Percentiles rank a stretch among this genome's conserved stretches.
Evolutionary conservation across 768 basidiomycete genomes (phyloP).

Genomic region (Clavulina sp.): DNA sequence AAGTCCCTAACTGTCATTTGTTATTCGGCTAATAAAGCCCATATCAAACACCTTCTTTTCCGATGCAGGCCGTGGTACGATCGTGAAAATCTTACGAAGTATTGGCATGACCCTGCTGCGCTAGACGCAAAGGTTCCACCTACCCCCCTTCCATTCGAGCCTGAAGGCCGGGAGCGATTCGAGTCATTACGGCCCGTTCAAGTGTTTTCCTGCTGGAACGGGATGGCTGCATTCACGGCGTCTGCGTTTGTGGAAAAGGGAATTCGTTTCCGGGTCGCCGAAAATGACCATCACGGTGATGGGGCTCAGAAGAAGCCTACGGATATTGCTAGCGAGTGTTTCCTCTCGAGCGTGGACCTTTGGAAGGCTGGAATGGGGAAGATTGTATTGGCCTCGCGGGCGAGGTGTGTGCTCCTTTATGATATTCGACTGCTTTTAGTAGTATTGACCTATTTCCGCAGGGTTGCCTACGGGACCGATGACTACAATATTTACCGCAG

Average conservation of each 20-base stretch:
- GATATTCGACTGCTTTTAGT: not conserved
- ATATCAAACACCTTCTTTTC: no score
- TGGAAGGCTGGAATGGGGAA: not conserved
- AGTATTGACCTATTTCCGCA: not conserved
- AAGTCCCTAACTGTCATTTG: no score
- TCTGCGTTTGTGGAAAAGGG: not conserved
- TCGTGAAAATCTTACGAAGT: not conserved
- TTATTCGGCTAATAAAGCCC: no score
- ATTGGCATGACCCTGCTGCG: not conserved
- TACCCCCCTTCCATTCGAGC: not conserved
- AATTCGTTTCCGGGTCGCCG: not conserved
- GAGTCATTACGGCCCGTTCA: not conserved
- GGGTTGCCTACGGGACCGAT: not conserved
- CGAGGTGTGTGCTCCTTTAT: not conserved
- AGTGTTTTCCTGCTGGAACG: conserved; percentile 1
- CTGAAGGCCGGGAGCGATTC: not conserved
- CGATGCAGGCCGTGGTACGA: conserved; percentile 1
- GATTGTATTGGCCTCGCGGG: not conserved
- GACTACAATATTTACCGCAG: not conserved
- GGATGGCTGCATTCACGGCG: not conserved
- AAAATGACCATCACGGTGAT: not conserved
- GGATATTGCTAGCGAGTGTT: not conserved
- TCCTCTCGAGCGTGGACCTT: not conserved
- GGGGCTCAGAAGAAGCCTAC: not conserved
- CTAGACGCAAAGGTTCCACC: not conserved